Evolutionary conservation across 1,284 basidiomycete species (phyloP).

Genomic region (Tylopilus orsonianus): DNA sequence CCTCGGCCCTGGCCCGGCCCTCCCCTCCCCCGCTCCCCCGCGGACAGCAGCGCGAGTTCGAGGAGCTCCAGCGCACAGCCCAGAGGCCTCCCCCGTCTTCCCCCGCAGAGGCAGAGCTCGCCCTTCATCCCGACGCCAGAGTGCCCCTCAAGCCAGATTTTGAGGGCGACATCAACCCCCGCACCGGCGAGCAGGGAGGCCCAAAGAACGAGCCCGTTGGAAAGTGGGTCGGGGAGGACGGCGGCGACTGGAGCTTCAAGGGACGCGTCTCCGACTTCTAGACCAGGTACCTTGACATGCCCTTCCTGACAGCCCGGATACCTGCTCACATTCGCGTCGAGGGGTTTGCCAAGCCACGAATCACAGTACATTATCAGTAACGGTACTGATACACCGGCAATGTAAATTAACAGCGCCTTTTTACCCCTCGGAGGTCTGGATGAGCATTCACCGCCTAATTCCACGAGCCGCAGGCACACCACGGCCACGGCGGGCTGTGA

Average conservation of each 20-base stretch:
- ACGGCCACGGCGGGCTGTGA: conserved; percentile 77
- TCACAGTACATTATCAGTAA: conserved; percentile 8
- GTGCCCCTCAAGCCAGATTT: conserved; percentile 60
- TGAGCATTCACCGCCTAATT: conserved; percentile 62
- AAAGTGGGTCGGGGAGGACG: conserved; percentile 51
- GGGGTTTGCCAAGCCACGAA: no score
- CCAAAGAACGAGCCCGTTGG: conserved; percentile 75
- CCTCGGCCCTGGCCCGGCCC: conserved; percentile 50
- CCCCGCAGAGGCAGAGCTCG: conserved; percentile 39
- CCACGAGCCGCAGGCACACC: conserved; percentile 73
- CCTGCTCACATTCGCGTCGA: no score
- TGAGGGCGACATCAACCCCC: conserved; percentile 70
- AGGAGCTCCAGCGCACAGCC: conserved; percentile 64
- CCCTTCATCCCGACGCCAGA: conserved; percentile 69
- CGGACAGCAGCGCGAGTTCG: conserved; percentile 73
- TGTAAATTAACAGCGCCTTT: conserved; percentile 17
- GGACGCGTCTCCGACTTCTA: conserved; percentile 82
- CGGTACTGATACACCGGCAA: conserved; percentile 16
- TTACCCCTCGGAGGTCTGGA: neutral
- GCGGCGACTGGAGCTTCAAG: conserved; percentile 82
- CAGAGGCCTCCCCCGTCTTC: conserved; percentile 44
- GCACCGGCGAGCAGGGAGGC: conserved; percentile 73
- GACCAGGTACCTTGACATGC: conserved; percentile 4
- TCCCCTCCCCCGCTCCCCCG: conserved; percentile 69
- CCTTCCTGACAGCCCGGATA: no score